A percentile compares a stretch with the other conserved stretches of the same genome.
Evolutionary conservation across 2,329 filamentous ascomycete genomes (phyloP).

Genomic region (Rhinocladiella similis): DNA sequence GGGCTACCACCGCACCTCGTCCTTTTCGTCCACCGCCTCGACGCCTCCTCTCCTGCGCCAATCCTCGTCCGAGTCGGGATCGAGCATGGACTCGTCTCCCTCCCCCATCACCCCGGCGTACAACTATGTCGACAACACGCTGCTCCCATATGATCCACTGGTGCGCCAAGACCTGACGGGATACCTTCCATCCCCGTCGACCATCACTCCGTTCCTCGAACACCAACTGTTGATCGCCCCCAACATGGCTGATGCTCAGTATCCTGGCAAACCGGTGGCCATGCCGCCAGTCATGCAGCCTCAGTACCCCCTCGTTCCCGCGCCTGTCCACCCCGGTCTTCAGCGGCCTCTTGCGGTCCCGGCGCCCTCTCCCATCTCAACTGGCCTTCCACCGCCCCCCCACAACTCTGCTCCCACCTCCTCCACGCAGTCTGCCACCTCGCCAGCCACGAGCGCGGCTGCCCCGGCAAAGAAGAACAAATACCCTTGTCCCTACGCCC

Average conservation of each 20-base stretch:
- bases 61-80: conserved; percentile 26
- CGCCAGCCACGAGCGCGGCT: conserved; percentile 13
- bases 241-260: conserved; percentile 18
- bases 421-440: conserved; percentile 11
- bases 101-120: conserved; percentile 30
- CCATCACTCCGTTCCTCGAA: conserved; percentile 31
- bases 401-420: conserved; percentile 6
- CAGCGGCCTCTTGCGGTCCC: conserved; percentile 8
- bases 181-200: conserved; percentile 28
- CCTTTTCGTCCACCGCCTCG: conserved; percentile 26
- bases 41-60: conserved; percentile 26
- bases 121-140: conserved; percentile 24
- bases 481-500: conserved; percentile 65
- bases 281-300: conserved; percentile 10
- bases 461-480: conserved; percentile 55
- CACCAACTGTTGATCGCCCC: conserved; percentile 25
- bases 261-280: conserved; percentile 4
- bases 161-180: conserved; percentile 26
- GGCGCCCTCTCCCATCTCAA: conserved; percentile 7
- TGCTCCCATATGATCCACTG: conserved; percentile 27
- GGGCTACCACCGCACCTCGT: conserved; percentile 25
- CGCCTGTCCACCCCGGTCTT: conserved; percentile 13
- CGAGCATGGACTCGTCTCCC: conserved; percentile 32
- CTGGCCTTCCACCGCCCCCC: conserved; percentile 9
- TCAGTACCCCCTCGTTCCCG: conserved; percentile 22